Base-by-base conservation (phyloP, 306 rosid genomes). In the Castanea crenata region DNA sequence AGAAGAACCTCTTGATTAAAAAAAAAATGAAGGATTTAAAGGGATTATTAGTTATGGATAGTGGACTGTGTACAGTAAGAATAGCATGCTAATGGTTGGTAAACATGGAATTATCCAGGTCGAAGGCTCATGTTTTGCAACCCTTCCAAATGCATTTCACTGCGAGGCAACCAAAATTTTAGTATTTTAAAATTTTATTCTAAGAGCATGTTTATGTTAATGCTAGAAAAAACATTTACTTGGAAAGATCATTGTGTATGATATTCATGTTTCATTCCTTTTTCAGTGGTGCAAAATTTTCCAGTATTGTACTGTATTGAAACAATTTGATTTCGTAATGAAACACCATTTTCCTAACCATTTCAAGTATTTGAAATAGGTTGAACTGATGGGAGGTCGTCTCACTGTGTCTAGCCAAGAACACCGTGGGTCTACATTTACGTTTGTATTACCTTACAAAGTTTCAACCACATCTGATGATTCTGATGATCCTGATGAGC, bases 321-420 rank as follows among this genome's bases (percentile, higher is more conserved):
- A 34, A 16, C 13, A 61, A 10, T 6, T 62, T 63, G 49, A 23
- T 55, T 38, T 73, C 38, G 63, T n/a, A 14, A 9, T 19, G 20
- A 18, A 31, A 46, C 19, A 5, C 29, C 51, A 27, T n/a, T 8
- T 49, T 61, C 55, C 15, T 61, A 74, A 46, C 4, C 72, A 73
- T 82, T 71, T 29, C 21, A 11, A 70, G 65, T n/a, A 20, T 76
- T 58, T 76, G 86, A 67, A 71, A 83, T 86, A 96, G 99, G 99
- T 96, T 74, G 98, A 91, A 74, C 85, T 96, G 79, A 96, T 96
- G 96, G 99, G 99, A 21, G 98, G 99, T 67, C 85, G 78, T 70
- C 85, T 96, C 76, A 96, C 97, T 0, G 97, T 96, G 59, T 79
- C 93, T n/a, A 96, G 99, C 90, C 82, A 69, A 83, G 98, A 89